phyloP scores from a whole-genome alignment of 2,329 filamentous ascomycete genomes.

The Clarireedia monteithiana region DNA sequence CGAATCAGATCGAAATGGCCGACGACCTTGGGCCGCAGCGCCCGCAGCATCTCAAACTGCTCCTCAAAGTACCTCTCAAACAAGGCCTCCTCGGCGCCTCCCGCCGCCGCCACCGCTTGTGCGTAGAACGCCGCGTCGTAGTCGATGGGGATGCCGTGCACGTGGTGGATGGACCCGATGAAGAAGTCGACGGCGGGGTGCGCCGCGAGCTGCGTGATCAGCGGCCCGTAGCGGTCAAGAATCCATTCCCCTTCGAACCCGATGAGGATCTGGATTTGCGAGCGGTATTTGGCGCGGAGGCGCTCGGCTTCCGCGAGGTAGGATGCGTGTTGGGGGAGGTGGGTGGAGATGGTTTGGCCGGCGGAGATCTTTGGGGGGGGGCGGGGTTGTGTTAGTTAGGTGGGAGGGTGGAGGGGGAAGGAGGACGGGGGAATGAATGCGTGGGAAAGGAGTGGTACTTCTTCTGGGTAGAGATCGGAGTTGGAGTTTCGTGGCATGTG shows the following conservation, averaged over 20 bases:
- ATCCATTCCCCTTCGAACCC: conserved; percentile 96
- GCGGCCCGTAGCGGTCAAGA: conserved; percentile 50
- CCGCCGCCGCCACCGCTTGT: conserved; percentile 29
- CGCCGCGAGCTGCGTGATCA: conserved; percentile 51
- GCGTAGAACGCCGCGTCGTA: conserved; percentile 65
- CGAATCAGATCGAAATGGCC: conserved; percentile 93
- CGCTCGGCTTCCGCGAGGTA: conserved; percentile 71
- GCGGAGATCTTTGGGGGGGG: conserved; percentile 37
- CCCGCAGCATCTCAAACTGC: conserved; percentile 72
- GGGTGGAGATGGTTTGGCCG: conserved; percentile 35
- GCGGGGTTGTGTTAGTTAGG: conserved; percentile 14
- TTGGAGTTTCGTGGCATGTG: conserved; percentile 78
- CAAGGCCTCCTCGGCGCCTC: conserved; percentile 61
- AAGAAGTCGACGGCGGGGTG: conserved; percentile 75
- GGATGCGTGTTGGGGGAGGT: conserved; percentile 52
- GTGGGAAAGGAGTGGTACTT: conserved; percentile 41
- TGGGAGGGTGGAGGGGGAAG: background rate
- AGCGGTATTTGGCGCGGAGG: conserved; percentile 61
- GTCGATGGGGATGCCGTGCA: conserved; percentile 81
- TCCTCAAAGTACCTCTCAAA: conserved; percentile 83
- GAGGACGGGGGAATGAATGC: background rate
- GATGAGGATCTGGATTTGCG: conserved; percentile 70
- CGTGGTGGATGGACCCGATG: conserved; percentile 88
- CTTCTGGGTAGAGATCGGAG: conserved; percentile 85
- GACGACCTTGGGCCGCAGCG: conserved; percentile 67